Conservation (phyloP, 768 basidiomycete genomes). For the Termitomyces sp. region DNA sequence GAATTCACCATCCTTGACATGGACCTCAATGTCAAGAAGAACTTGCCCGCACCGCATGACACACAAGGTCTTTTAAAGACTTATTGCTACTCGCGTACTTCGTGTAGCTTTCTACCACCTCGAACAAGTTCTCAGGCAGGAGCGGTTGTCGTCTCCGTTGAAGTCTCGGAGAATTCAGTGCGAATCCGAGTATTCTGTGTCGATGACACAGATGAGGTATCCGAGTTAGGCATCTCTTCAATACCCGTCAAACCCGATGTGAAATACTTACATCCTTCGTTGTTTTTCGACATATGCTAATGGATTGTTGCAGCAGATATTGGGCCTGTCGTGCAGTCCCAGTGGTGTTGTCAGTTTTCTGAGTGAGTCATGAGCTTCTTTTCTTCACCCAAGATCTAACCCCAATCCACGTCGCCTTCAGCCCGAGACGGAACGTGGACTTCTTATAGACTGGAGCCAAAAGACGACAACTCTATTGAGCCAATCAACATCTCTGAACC, state of each 20-base stretch:
- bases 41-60: slow-evolving; percentile 11
- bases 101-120: slow-evolving; percentile 25
- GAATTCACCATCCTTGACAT: slow-evolving; percentile 24
- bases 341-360: slow-evolving; percentile 46
- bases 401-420: slow-evolving; percentile 16
- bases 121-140: slow-evolving; percentile 16
- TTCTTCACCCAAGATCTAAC: not conserved
- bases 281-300: slow-evolving; percentile 5
- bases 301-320: slow-evolving; percentile 26
- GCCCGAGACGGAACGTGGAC: slow-evolving; percentile 41
- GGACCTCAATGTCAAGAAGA: slow-evolving; percentile 21
- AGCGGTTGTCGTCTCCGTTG: slow-evolving; percentile 20
- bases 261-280: slow-evolving; percentile 1
- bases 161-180: slow-evolving; percentile 19
- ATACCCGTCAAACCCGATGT: slow-evolving; percentile 28
- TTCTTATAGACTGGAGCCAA: slow-evolving; percentile 26
- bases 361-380: slow-evolving; percentile 28
- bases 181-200: slow-evolving; percentile 26
- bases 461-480: slow-evolving; percentile 19
- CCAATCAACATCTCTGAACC: slow-evolving; percentile 20
- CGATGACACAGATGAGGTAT: slow-evolving; percentile 25
- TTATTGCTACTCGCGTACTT: slow-evolving; percentile 23
- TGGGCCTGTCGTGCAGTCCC: slow-evolving; percentile 35
- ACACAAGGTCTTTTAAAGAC: slow-evolving; percentile 14
- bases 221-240: slow-evolving; percentile 21